phyloP scores from a whole-genome alignment of 2,329 filamentous ascomycete species.

The Exophiala sp. region DNA sequence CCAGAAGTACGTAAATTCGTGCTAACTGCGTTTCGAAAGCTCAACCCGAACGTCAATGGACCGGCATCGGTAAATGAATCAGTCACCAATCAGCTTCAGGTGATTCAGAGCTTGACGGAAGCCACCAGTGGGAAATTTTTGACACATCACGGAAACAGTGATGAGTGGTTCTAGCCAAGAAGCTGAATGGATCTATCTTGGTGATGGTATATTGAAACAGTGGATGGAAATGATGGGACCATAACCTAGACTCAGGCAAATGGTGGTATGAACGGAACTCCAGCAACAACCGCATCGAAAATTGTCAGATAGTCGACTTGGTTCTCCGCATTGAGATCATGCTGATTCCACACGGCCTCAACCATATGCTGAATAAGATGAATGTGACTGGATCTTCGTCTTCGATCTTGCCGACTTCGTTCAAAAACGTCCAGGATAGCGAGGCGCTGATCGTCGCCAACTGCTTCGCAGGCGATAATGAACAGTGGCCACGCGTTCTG shows the following conservation, averaged over 20 bases:
- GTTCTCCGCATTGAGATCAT: conserved; percentile 18
- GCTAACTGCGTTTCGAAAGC: conserved; percentile 27
- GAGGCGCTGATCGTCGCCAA: conserved; percentile 17
- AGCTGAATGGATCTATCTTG: conserved; percentile 6
- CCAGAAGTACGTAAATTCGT: conserved; percentile 19
- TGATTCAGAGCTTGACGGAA: conserved; percentile 28
- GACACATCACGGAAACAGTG: conserved; percentile 28
- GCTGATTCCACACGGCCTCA: conserved; percentile 20
- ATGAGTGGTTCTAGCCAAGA: conserved; percentile 16
- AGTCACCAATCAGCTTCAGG: conserved; percentile 27
- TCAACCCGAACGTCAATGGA: conserved; percentile 25
- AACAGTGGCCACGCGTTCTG: conserved; percentile 24
- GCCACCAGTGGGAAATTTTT: conserved; percentile 28
- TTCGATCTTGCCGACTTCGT: conserved; percentile 17
- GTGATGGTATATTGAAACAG: conserved; percentile 10
- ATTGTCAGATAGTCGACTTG: conserved; percentile 20
- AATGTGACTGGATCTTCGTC: conserved; percentile 20
- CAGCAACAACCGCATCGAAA: conserved; percentile 18
- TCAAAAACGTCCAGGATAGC: conserved; percentile 19
- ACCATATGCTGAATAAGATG: conserved; percentile 21
- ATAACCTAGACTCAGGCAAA: conserved; percentile 16
- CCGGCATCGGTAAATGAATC: conserved; percentile 30
- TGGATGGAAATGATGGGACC: conserved; percentile 7
- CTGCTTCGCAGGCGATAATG: conserved; percentile 23
- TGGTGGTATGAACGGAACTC: conserved; percentile 20